Evolutionary conservation across 1,284 basidiomycete species (phyloP).

Genomic region (Gymnopus androsaceus): DNA sequence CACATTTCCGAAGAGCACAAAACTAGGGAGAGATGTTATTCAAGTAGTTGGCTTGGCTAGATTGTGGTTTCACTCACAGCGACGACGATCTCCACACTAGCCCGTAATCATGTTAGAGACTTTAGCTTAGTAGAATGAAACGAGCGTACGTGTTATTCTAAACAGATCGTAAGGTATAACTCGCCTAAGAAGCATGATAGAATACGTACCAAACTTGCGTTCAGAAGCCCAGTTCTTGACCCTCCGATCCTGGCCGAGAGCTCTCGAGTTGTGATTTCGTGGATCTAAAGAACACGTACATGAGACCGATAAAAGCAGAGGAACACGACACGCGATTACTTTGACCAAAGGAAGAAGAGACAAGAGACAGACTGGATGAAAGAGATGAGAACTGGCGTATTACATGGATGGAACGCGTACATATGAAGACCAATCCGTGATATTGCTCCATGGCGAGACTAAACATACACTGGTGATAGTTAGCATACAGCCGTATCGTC

Average conservation of each 20-base stretch:
- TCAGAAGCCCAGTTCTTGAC: slow-evolving; percentile 75
- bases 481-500: slow-evolving; percentile 8
- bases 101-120: slow-evolving; percentile 8
- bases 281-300: slow-evolving; percentile 45
- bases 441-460: slow-evolving; percentile 56
- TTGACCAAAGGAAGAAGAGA: slow-evolving; percentile 74
- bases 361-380: slow-evolving; percentile 56
- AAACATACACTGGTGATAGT: slow-evolving; percentile 57
- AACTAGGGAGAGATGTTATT: background rate
- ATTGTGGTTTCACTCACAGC: slow-evolving; percentile 49
- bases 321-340: slow-evolving; percentile 42
- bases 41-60: background rate
- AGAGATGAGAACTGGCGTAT: slow-evolving; percentile 1
- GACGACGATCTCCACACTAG: slow-evolving; percentile 73
- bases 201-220: slow-evolving; percentile 73
- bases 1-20: slow-evolving; percentile 77
- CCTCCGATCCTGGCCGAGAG: slow-evolving; percentile 77
- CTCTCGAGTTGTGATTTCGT: slow-evolving; percentile 80
- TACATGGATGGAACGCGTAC: slow-evolving; percentile 37
- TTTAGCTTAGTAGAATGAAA: background rate
- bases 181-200: background rate
- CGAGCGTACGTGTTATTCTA: slow-evolving; percentile 68
- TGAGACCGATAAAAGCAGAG: slow-evolving; percentile 10
- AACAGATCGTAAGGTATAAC: slow-evolving; percentile 8
- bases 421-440: slow-evolving; percentile 64